These are phyloP conservation scores for Thelonectria discophora DNA, from an alignment of 2,329 filamentous ascomycete genomes.

Conservation along the genomic window DNA sequence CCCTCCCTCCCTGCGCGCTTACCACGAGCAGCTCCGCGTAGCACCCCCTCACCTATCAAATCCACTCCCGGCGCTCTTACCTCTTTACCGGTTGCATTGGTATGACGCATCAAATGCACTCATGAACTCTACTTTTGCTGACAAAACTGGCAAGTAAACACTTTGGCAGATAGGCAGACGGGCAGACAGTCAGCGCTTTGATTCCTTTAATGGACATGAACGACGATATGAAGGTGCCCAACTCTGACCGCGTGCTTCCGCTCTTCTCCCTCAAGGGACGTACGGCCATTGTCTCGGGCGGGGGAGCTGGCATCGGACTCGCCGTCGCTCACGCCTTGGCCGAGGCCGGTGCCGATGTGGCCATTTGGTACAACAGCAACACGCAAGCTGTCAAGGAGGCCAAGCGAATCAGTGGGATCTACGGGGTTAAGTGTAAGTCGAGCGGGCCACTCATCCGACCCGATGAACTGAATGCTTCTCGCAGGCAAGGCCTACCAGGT, in stretches of 20 bases:
- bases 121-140: not conserved
- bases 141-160: not conserved
- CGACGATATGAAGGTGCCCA: slow-evolving; percentile 60
- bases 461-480: not conserved
- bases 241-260: slow-evolving; percentile 46
- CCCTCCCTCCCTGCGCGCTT: no score
- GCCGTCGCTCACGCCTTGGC: slow-evolving; percentile 69
- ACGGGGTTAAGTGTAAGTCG: slow-evolving; percentile 69
- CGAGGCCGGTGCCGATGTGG: slow-evolving; percentile 73
- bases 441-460: not conserved
- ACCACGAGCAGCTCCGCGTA: no score
- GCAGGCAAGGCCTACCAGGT: slow-evolving; percentile 68
- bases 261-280: slow-evolving; percentile 70
- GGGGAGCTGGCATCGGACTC: slow-evolving; percentile 70
- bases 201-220: slow-evolving; percentile 37
- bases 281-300: slow-evolving; percentile 73
- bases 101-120: not conserved
- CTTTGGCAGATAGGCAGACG: not conserved
- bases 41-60: not conserved
- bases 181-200: not conserved
- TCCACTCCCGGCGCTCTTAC: not conserved
- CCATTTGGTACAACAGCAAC: slow-evolving; percentile 74
- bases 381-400: slow-evolving; percentile 67
- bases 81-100: not conserved
- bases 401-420: slow-evolving; percentile 66